Base-by-base conservation (phyloP, 805 yeast genomes). In the Suhomyces sp. region DNA sequence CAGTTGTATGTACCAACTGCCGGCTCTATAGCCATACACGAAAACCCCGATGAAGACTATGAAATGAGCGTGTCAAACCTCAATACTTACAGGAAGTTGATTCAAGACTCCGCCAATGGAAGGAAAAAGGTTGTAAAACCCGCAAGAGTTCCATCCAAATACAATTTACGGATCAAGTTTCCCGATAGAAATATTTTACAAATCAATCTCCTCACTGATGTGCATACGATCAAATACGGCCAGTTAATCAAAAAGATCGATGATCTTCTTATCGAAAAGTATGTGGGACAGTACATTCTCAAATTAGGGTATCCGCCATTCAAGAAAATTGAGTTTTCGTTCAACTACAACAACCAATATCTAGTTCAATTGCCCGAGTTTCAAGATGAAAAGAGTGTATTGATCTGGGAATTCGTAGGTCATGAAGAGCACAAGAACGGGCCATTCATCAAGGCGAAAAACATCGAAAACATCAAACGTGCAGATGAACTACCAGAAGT, bases 11-110 rank as follows among this genome's bases (percentile, higher is more conserved):
- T 52, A 12, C 60, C 62, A 2, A 39, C 44, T 5, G 18, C 22
- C 9, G 17, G 35, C 2, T 19, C 31, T 6, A 21, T 44, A 4
- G 9, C 35, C 2, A 24, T 39, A 2, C 68, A 65, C 36, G 69
- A 66, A 15, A 68, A 67, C 39, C 71, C 71, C 3, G 71, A 65
- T 12, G 62, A 56, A 23, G 72, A 68, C 42, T 68, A 68, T 45
- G 58, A 63, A 15, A 47, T 68, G 57, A 63, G 70, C 1, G 46
- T 60, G 4, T 35, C 52, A 12, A 72, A 68, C 41, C 70, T 67
- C 2, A 60, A 60, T 38, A 49, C 50, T 13, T 68, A 68, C 44
- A 66, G 60, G 31, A 56, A 59, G 31, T 40, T 59, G 13, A 55
- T 68, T 28, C 53, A 54, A 32, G 48, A 55, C n/a, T 54, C 61